Conservation (phyloP, 306 rosid genomes). For the Begonia loranthoides region DNA sequence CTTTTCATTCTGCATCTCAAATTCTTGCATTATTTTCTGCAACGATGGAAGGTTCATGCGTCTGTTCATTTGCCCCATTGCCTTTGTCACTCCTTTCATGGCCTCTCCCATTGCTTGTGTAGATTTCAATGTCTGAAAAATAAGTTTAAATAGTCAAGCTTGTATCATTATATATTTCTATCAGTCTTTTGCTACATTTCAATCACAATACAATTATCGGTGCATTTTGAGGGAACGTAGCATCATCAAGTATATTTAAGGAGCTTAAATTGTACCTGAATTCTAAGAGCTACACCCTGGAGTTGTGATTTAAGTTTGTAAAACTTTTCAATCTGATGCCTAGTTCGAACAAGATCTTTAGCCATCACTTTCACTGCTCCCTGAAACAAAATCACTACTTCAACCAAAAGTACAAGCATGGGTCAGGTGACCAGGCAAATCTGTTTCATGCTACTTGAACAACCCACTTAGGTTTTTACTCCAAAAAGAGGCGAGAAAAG, state of each 20-base stretch:
- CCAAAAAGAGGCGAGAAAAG: no score
- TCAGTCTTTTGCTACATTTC: neutral
- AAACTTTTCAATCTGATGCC: slow-evolving; percentile 95
- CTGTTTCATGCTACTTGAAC: no score
- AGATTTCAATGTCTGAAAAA: slow-evolving; percentile 66
- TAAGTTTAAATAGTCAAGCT: slow-evolving; percentile 4
- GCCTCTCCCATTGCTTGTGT: slow-evolving; percentile 99
- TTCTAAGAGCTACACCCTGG: slow-evolving; percentile 95
- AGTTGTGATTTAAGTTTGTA: slow-evolving; percentile 98
- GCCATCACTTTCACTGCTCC: slow-evolving; percentile 99
- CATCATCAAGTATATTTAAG: neutral
- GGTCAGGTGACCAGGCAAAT: no score
- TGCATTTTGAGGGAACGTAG: slow-evolving; percentile 1
- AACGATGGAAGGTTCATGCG: slow-evolving; percentile 91
- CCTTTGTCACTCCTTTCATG: slow-evolving; percentile 97
- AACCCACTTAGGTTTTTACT: no score
- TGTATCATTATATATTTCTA: neutral
- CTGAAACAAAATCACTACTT: slow-evolving; percentile 29
- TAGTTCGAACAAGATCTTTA: slow-evolving; percentile 89
- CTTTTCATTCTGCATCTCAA: slow-evolving; percentile 84
- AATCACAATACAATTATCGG: neutral
- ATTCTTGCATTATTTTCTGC: slow-evolving; percentile 93
- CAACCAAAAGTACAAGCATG: no score
- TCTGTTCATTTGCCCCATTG: slow-evolving; percentile 98
- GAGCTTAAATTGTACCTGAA: slow-evolving; percentile 46